Conservation (phyloP, 2,329 filamentous ascomycete species). For the Colletotrichum sp. region DNA sequence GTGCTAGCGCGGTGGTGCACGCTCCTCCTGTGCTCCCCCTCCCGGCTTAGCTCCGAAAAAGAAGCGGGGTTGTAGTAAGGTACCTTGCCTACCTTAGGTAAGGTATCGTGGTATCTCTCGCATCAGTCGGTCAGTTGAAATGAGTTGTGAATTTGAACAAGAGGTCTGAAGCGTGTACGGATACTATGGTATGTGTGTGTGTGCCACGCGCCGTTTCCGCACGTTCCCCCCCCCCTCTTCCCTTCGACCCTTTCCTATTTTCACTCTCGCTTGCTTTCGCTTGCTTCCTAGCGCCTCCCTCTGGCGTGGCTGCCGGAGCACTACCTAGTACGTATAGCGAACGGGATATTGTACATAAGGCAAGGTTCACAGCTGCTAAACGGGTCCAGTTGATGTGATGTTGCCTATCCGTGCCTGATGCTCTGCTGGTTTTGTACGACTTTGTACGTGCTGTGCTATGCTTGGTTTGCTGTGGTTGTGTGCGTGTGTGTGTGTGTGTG, state of each 20-base stretch:
- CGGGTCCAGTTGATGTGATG: too few relatives aligned
- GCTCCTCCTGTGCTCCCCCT: background rate
- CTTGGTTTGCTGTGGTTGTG: background rate
- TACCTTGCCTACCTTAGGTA: too few relatives aligned
- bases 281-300: slow-evolving; percentile 9
- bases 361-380: too few relatives aligned
- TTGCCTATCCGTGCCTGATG: background rate
- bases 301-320: background rate
- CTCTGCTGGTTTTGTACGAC: background rate
- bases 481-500: too few relatives aligned
- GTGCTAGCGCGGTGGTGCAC: background rate
- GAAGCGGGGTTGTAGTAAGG: background rate
- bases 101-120: too few relatives aligned
- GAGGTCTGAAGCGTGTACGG: too few relatives aligned
- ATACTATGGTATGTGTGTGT: too few relatives aligned
- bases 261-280: slow-evolving; percentile 7
- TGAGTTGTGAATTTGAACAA: too few relatives aligned
- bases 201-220: slow-evolving; percentile 7
- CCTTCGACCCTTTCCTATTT: background rate
- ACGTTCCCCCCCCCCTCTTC: background rate
- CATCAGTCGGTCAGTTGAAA: too few relatives aligned
- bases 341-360: background rate
- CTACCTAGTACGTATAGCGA: background rate
- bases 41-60: background rate
- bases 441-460: background rate